Evolutionary conservation across 345 rosid genomes (phyloP).

Genomic region (Turritis glabra): DNA sequence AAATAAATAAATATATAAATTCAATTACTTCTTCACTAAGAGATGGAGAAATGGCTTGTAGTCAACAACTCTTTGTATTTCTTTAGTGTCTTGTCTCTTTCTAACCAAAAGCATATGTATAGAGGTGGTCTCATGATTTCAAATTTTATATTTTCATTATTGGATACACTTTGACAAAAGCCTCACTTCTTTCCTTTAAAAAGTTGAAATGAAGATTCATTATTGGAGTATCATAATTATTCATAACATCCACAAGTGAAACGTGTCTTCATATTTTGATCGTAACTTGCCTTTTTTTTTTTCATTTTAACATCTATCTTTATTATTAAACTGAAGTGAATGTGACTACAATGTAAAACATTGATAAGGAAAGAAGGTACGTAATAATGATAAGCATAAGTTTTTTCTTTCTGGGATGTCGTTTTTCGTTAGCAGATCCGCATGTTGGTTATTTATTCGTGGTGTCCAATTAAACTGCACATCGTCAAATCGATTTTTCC

Average conservation of each 20-base stretch:
- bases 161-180: constrained; percentile 36
- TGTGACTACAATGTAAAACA: too few relatives aligned
- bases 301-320: too few relatives aligned
- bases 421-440: too few relatives aligned
- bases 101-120: constrained; percentile 28
- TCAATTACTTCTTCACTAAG: constrained; percentile 40
- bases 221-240: constrained; percentile 19
- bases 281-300: not conserved
- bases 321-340: too few relatives aligned
- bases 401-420: too few relatives aligned
- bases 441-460: too few relatives aligned
- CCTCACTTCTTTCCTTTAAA: constrained; percentile 15
- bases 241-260: constrained; percentile 28
- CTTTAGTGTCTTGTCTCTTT: constrained; percentile 33
- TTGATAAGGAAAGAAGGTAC: too few relatives aligned
- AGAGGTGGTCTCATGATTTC: constrained; percentile 24
- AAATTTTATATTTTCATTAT: not conserved
- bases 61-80: constrained; percentile 30
- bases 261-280: constrained; percentile 14
- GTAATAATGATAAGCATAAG: too few relatives aligned
- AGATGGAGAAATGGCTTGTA: constrained; percentile 33
- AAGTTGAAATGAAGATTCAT: constrained; percentile 22
- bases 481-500: too few relatives aligned
- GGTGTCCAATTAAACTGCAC: too few relatives aligned
- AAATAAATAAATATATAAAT: not conserved